These are phyloP conservation scores for Scedosporium boydii DNA, from an alignment of 2,329 filamentous ascomycete species.

Conservation along the genomic window DNA sequence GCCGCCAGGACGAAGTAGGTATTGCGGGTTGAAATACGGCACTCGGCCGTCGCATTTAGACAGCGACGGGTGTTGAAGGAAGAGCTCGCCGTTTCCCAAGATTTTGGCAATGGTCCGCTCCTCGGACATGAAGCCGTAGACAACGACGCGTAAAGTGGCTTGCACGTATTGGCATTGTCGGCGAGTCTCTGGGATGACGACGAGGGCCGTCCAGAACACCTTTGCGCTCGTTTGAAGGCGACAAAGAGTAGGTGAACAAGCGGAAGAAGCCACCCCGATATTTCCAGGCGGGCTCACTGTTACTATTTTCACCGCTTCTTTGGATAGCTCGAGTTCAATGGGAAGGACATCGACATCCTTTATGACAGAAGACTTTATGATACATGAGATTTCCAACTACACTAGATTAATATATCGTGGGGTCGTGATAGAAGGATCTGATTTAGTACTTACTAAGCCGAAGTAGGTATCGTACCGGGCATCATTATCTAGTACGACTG, in stretches of 20 bases:
- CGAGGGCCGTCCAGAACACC: background rate
- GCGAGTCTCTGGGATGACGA: background rate
- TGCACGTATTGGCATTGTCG: background rate
- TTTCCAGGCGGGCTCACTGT: background rate
- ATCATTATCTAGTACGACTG: background rate
- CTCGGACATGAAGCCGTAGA: background rate
- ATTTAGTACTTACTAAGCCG: background rate
- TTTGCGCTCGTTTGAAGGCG: background rate
- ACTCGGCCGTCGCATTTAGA: background rate
- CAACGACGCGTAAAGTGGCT: background rate
- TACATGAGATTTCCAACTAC: background rate
- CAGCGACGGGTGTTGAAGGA: background rate
- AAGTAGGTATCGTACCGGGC: background rate
- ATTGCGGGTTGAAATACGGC: slow-evolving; percentile 2
- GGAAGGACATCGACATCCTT: background rate
- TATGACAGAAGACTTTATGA: background rate
- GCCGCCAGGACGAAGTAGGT: background rate
- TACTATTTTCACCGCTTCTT: background rate
- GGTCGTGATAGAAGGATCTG: background rate
- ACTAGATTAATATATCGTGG: background rate
- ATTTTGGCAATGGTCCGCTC: background rate
- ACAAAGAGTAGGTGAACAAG: background rate
- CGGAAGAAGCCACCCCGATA: background rate
- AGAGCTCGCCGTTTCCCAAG: background rate
- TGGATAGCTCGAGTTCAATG: background rate